These are phyloP conservation scores for Phytophthora ramorum DNA, from an alignment of 352 stramenopile species.

Conservation along the genomic window DNA sequence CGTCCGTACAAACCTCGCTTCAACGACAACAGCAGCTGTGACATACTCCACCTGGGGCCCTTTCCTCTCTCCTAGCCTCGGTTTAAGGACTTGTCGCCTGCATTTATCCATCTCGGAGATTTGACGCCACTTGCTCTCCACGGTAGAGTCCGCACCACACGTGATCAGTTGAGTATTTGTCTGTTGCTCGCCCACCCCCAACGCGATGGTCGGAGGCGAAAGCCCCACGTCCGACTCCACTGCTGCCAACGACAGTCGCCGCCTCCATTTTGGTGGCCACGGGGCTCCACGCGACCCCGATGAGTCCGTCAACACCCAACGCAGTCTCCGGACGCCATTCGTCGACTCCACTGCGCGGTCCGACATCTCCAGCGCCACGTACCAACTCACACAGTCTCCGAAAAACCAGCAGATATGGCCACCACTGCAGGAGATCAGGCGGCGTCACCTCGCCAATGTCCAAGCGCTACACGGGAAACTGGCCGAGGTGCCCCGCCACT, in stretches of 20 bases:
- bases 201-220: conserved; percentile 7
- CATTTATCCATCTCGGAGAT: neutral
- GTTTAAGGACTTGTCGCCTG: conserved; percentile 1
- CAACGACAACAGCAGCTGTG: neutral
- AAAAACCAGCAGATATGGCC: conserved; percentile 9
- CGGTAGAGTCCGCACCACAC: conserved; percentile 3
- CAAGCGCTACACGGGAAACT: conserved; percentile 23
- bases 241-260: conserved; percentile 14
- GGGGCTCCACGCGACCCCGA: conserved; percentile 24
- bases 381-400: conserved; percentile 15
- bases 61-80: conserved; percentile 2
- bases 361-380: conserved; percentile 15
- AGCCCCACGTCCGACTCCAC: conserved; percentile 7
- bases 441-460: conserved; percentile 19
- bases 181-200: neutral
- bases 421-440: conserved; percentile 18
- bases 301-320: conserved; percentile 8
- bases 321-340: conserved; percentile 9
- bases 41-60: neutral
- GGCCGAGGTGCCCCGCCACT: conserved; percentile 46
- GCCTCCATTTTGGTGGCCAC: conserved; percentile 14
- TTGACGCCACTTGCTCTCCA: conserved; percentile 6
- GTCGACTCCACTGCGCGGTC: conserved; percentile 2
- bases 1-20: conserved; percentile 4
- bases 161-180: neutral